Evolutionary conservation across 176 grass and related monocot species (phyloP).

Genomic region (Carex kokanica): DNA sequence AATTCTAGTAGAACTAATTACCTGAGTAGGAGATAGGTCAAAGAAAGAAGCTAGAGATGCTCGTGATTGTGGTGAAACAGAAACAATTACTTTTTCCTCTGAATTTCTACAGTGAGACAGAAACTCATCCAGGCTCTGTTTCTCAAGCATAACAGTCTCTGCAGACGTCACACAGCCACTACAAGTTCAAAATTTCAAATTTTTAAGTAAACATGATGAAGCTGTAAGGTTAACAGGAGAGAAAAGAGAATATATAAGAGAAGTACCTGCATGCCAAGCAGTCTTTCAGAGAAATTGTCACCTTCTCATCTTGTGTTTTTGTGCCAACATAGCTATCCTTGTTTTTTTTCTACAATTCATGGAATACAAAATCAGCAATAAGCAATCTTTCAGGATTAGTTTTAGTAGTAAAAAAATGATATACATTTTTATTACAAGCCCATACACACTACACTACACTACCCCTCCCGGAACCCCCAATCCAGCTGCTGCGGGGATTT

Average conservation of each 20-base stretch:
- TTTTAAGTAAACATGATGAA: constrained; percentile 22
- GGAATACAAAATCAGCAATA: not conserved
- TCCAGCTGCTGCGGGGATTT: not conserved
- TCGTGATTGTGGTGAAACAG: constrained; percentile 91
- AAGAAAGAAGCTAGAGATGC: constrained; percentile 91
- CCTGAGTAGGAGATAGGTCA: constrained; percentile 71
- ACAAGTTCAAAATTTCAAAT: constrained; percentile 32
- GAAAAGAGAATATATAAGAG: constrained; percentile 1
- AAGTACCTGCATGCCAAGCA: constrained; percentile 90
- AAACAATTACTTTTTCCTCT: constrained; percentile 63
- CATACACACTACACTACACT: not conserved
- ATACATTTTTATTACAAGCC: not conserved
- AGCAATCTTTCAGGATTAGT: not conserved
- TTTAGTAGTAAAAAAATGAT: not conserved
- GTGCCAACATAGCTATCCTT: constrained; percentile 45
- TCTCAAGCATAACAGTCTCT: constrained; percentile 98
- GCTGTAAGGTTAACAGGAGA: not conserved
- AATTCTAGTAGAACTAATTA: constrained; percentile 14
- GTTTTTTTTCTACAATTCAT: constrained; percentile 45
- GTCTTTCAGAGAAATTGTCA: constrained; percentile 96
- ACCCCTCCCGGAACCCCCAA: not conserved
- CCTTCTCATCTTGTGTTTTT: constrained; percentile 63
- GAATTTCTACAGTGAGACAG: constrained; percentile 56
- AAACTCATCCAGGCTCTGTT: constrained; percentile 89
- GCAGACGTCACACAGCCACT: constrained; percentile 97